phyloP scores from a whole-genome alignment of 2,329 filamentous ascomycete species.

The Xylariaceae sp. region DNA sequence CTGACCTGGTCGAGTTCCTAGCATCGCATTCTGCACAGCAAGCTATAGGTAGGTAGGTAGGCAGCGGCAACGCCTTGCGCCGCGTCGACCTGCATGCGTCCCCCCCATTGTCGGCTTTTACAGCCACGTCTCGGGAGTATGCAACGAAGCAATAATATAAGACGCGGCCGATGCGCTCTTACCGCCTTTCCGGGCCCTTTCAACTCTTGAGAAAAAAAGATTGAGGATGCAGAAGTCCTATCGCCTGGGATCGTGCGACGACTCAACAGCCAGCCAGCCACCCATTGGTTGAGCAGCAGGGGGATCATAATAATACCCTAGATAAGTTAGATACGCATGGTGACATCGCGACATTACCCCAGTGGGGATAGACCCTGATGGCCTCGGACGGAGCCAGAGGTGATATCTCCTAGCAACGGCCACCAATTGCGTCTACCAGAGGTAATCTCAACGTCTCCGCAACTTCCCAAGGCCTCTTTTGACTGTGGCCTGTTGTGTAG shows the following conservation, averaged over 20 bases:
- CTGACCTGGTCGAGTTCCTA: conserved; percentile 14
- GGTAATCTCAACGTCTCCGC: background rate
- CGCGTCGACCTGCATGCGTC: conserved; percentile 18
- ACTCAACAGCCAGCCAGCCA: conserved; percentile 16
- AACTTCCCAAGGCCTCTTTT: conserved; percentile 2
- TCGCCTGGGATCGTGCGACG: conserved; percentile 11
- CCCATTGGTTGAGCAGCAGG: background rate
- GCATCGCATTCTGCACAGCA: conserved; percentile 12
- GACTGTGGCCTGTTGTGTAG: conserved; percentile 6
- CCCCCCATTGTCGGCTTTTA: conserved; percentile 20
- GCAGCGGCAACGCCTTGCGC: conserved; percentile 13
- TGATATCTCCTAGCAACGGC: conserved; percentile 20
- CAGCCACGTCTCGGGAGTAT: conserved; percentile 21
- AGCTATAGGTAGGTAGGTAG: conserved; percentile 6
- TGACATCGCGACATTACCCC: conserved; percentile 23
- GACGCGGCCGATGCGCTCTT: conserved; percentile 17
- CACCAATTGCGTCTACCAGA: conserved; percentile 25
- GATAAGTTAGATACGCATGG: conserved; percentile 16
- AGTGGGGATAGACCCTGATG: conserved; percentile 23
- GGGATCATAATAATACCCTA: background rate
- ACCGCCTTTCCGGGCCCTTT: conserved; percentile 22
- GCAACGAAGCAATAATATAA: conserved; percentile 13
- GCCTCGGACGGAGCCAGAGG: conserved; percentile 10
- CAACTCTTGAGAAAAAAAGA: conserved; percentile 3
- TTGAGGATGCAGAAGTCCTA: conserved; percentile 14